Conservation (phyloP, 768 basidiomycete genomes). For the Lyophyllum decastes region DNA sequence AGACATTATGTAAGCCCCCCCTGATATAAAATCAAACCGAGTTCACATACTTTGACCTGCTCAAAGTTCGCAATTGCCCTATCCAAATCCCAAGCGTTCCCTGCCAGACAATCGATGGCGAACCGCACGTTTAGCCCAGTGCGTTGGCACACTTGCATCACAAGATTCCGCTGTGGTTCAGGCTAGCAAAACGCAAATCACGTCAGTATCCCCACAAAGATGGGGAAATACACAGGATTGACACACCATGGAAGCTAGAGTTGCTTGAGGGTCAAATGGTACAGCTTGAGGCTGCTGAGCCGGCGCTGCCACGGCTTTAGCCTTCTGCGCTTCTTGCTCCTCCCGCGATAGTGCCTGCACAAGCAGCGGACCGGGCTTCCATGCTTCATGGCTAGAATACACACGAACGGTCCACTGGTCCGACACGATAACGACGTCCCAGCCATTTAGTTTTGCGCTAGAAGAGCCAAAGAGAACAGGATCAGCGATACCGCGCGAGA, state of each 20-base stretch:
- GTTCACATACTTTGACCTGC: conserved; percentile 72
- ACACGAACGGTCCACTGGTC: conserved; percentile 83
- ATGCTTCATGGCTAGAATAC: conserved; percentile 83
- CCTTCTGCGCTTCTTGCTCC: conserved; percentile 26
- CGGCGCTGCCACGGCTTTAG: conserved; percentile 26
- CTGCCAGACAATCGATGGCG: conserved; percentile 81
- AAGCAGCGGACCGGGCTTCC: conserved; percentile 72
- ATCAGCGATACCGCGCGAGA: conserved; percentile 9
- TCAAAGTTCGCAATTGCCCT: conserved; percentile 85
- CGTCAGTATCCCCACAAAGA: background rate
- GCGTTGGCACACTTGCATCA: conserved; percentile 67
- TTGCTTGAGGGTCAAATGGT: conserved; percentile 49
- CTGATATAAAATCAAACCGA: background rate
- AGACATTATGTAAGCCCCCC: conserved; percentile 25
- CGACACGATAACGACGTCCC: conserved; percentile 89
- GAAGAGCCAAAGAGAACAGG: conserved; percentile 4
- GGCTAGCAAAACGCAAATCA: conserved; percentile 40
- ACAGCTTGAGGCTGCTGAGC: conserved; percentile 26
- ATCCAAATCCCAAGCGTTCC: conserved; percentile 83
- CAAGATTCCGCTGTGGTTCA: conserved; percentile 68
- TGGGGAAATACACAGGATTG: conserved; percentile 1
- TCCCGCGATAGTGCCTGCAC: conserved; percentile 54
- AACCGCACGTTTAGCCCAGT: conserved; percentile 82
- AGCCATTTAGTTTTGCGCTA: conserved; percentile 79
- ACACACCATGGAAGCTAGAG: conserved; percentile 60